Evolutionary conservation across 2,329 filamentous ascomycete genomes (phyloP).

Genomic region (Ramichloridium luteum): DNA sequence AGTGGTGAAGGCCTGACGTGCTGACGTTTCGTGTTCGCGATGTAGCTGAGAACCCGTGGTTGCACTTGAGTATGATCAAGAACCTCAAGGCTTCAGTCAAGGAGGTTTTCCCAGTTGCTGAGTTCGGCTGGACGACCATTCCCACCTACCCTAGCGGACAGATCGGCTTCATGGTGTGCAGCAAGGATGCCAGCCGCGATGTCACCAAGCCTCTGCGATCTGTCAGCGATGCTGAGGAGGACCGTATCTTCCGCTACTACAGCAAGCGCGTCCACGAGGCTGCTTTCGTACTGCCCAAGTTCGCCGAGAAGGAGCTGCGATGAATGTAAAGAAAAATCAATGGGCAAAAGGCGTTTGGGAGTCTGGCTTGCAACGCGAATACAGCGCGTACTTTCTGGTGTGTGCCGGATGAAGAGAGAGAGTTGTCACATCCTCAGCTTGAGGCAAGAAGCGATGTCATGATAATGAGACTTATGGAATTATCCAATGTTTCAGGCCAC

Average conservation of each 20-base stretch:
- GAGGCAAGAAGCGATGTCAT: constrained; percentile 1
- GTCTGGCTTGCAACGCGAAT: no score
- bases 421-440: neutral
- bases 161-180: constrained; percentile 99
- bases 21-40: constrained; percentile 16
- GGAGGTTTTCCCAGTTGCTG: constrained; percentile 91
- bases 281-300: constrained; percentile 83
- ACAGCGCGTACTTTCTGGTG: no score
- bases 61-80: constrained; percentile 86
- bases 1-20: no score
- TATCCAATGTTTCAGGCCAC: no score
- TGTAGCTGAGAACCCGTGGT: constrained; percentile 96
- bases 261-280: constrained; percentile 94
- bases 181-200: constrained; percentile 78
- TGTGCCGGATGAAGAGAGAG: neutral
- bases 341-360: neutral
- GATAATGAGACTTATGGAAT: no score
- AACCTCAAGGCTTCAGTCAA: constrained; percentile 94
- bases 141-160: constrained; percentile 97
- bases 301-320: constrained; percentile 63
- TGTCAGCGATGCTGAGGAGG: constrained; percentile 80
- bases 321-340: constrained; percentile 14
- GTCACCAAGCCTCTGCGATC: constrained; percentile 72
- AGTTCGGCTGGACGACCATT: constrained; percentile 99
- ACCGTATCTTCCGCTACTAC: constrained; percentile 91